Evolutionary conservation across 139 green algal species (phyloP).

Genomic region (Edaphochlamys debaryana): DNA sequence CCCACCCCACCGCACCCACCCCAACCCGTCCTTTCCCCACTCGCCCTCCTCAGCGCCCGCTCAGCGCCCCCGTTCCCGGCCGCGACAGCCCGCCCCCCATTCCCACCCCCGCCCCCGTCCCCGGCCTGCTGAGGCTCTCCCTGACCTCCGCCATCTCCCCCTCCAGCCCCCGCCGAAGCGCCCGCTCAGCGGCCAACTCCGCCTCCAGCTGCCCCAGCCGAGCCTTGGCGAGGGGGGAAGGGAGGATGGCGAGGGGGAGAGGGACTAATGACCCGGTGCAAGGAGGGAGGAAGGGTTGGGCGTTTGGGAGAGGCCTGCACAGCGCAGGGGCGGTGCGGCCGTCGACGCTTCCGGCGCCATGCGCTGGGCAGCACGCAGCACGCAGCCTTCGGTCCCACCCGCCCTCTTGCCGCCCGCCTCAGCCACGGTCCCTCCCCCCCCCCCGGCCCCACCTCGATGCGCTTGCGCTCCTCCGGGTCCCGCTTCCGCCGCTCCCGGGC

Average conservation of each 20-base stretch:
- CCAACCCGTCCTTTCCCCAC: too few species aligned
- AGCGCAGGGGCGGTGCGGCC: too few species aligned
- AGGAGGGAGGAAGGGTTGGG: not conserved
- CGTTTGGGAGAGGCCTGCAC: too few species aligned
- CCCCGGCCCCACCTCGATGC: too few species aligned
- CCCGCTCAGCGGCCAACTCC: slow-evolving; percentile 20
- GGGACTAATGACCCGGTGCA: not conserved
- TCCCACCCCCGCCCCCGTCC: not conserved
- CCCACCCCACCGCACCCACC: too few species aligned
- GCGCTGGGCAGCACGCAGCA: not conserved
- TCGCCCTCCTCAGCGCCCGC: not conserved
- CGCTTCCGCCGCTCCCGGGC: too few species aligned
- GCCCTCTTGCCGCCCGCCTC: too few species aligned
- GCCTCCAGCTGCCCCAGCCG: slow-evolving; percentile 12
- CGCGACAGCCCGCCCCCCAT: too few species aligned
- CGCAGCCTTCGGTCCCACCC: too few species aligned
- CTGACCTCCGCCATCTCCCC: not conserved
- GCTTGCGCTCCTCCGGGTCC: too few species aligned
- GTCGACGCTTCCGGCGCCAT: not conserved
- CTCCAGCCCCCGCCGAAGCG: not conserved
- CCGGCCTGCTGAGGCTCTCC: not conserved
- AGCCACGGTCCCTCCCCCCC: too few species aligned
- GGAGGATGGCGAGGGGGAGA: not conserved
- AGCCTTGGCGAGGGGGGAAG: not conserved
- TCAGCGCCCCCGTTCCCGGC: too few species aligned